These are phyloP conservation scores for Neurospora terricola DNA, from an alignment of 495 filamentous ascomycete genomes.

Conservation along the genomic window DNA sequence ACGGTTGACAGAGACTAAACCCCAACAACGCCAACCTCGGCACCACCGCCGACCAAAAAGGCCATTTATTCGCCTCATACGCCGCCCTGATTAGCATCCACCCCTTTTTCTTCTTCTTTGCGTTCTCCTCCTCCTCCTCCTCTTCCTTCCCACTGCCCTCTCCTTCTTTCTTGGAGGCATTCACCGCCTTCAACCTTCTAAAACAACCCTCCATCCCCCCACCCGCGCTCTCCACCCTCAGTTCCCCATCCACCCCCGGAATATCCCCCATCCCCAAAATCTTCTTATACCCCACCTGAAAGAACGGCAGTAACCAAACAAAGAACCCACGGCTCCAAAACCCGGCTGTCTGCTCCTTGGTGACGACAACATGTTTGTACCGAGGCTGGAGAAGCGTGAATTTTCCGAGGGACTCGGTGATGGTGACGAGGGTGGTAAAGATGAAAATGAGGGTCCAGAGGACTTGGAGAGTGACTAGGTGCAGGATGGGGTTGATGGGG, in stretches of 20 bases:
- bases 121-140: not conserved
- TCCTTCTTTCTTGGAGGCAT: not conserved
- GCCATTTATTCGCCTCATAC: constrained; percentile 1
- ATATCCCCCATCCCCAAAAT: constrained; percentile 22
- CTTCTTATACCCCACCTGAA: constrained; percentile 17
- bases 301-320: constrained; percentile 24
- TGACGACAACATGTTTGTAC: constrained; percentile 9
- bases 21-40: constrained; percentile 6
- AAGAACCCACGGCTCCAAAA: constrained; percentile 28
- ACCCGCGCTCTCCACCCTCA: constrained; percentile 4
- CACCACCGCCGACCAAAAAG: constrained; percentile 1
- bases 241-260: constrained; percentile 12
- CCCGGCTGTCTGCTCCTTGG: constrained; percentile 15
- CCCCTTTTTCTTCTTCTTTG: not conserved
- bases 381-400: constrained; percentile 8
- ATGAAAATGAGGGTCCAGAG: constrained; percentile 6
- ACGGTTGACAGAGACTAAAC: constrained; percentile 9
- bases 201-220: constrained; percentile 1
- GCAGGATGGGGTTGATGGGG: not conserved
- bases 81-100: constrained; percentile 1
- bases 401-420: constrained; percentile 22
- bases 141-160: not conserved
- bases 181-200: not conserved
- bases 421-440: not conserved
- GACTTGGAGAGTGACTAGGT: not conserved